Conservation (phyloP, 2,329 filamentous ascomycete species). For the Rhinocladiella mackenziei region DNA sequence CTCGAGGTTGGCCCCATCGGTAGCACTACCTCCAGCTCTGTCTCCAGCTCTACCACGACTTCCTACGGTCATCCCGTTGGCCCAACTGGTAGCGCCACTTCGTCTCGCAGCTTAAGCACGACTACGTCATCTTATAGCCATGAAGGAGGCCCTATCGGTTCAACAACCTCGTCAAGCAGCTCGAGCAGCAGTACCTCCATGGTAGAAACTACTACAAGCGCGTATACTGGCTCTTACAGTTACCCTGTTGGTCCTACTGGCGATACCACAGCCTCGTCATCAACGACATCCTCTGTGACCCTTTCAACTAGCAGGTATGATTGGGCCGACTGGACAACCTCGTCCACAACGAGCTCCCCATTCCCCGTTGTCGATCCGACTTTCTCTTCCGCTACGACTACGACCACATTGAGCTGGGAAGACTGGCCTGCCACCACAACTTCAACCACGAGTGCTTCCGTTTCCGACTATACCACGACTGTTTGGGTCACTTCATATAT, state of each 20-base stretch:
- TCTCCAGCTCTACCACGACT: constrained; percentile 2
- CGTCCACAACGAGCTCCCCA: constrained; percentile 5
- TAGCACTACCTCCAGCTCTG: neutral
- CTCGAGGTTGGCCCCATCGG: neutral
- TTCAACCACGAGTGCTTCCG: constrained; percentile 2
- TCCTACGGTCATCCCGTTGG: neutral
- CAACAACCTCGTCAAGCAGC: constrained; percentile 6
- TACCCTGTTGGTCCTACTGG: constrained; percentile 2
- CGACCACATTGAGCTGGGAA: constrained; percentile 5
- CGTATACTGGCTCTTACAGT: constrained; percentile 8
- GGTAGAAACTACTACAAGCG: neutral
- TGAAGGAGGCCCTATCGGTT: neutral
- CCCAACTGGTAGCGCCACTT: constrained; percentile 7
- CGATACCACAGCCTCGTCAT: constrained; percentile 4
- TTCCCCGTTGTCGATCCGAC: neutral
- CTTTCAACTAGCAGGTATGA: constrained; percentile 2
- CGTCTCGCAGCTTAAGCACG: constrained; percentile 7
- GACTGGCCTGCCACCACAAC: constrained; percentile 11
- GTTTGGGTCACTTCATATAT: constrained; percentile 36
- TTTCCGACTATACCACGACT: constrained; percentile 9
- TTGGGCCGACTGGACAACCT: constrained; percentile 16
- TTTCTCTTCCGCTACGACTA: neutral
- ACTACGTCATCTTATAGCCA: too few species aligned
- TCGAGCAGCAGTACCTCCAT: too few species aligned
- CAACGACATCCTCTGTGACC: constrained; percentile 2